Evolutionary conservation across 1,284 basidiomycete genomes (phyloP).

Genomic region (Trichosporon sp.): DNA sequence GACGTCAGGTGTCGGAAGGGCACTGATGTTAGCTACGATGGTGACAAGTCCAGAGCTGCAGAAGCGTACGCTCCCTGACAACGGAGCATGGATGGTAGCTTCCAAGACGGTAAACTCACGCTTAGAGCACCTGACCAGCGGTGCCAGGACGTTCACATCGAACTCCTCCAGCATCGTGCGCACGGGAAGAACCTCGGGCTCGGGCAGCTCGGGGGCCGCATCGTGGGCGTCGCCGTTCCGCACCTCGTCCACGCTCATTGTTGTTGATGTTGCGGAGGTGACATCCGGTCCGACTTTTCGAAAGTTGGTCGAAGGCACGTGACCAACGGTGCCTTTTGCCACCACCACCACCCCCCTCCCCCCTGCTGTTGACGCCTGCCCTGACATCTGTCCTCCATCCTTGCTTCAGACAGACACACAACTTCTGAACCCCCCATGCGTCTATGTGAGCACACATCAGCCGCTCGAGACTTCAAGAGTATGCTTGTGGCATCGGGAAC

Average conservation of each 20-base stretch:
- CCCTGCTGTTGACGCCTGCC: too few relatives aligned
- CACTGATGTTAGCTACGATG: slow-evolving; percentile 42
- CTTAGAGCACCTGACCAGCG: slow-evolving; percentile 65
- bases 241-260: slow-evolving; percentile 24
- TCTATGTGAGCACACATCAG: too few relatives aligned
- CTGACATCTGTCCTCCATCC: too few relatives aligned
- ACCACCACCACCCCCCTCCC: too few relatives aligned
- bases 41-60: neutral
- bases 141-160: slow-evolving; percentile 61
- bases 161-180: slow-evolving; percentile 58
- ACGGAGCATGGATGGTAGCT: too few relatives aligned
- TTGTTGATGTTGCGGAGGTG: slow-evolving; percentile 16
- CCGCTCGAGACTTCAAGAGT: too few relatives aligned
- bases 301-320: neutral
- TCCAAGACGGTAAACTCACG: slow-evolving; percentile 35
- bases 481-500: too few relatives aligned
- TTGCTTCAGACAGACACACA: too few relatives aligned
- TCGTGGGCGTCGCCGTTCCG: neutral
- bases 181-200: slow-evolving; percentile 53
- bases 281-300: slow-evolving; percentile 2
- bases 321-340: neutral
- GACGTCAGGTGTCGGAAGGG: slow-evolving; percentile 64
- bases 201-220: slow-evolving; percentile 38
- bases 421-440: too few relatives aligned
- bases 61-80: too few relatives aligned